Evolutionary conservation across 2,329 filamentous ascomycete species (phyloP).

Genomic region (Calonectria honghensis): DNA sequence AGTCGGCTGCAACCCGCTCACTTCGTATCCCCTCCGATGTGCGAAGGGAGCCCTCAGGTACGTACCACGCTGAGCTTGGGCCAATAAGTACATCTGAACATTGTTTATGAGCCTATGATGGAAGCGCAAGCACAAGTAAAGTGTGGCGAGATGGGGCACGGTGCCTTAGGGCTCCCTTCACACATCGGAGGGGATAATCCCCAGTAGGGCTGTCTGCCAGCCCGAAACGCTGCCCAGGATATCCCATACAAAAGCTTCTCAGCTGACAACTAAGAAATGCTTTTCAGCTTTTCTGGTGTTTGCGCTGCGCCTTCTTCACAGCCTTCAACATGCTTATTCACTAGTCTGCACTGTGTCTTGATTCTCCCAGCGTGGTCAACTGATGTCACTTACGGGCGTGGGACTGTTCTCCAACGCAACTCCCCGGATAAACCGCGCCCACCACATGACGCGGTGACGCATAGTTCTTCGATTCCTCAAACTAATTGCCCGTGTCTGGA

Average conservation of each 20-base stretch:
- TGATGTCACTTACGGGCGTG: background rate
- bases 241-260: background rate
- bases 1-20: background rate
- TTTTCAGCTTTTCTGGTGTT: background rate
- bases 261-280: background rate
- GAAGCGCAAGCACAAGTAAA: too few relatives aligned
- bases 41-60: too few relatives aligned
- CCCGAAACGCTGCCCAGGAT: background rate
- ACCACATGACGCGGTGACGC: constrained; percentile 12
- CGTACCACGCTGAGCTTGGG: too few relatives aligned
- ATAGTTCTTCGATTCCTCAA: too few relatives aligned
- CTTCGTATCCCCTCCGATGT: too few relatives aligned
- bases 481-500: too few relatives aligned
- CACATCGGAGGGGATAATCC: too few relatives aligned
- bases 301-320: background rate
- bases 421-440: constrained; percentile 13
- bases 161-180: too few relatives aligned
- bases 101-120: too few relatives aligned
- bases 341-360: background rate
- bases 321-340: background rate
- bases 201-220: background rate
- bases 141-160: too few relatives aligned
- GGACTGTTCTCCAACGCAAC: constrained; percentile 5
- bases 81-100: too few relatives aligned
- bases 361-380: background rate